A percentile compares a stretch with the other conserved stretches of the same genome.
Conservation (phyloP, 2,329 filamentous ascomycete genomes). For the Colletotrichum tofieldiae region DNA sequence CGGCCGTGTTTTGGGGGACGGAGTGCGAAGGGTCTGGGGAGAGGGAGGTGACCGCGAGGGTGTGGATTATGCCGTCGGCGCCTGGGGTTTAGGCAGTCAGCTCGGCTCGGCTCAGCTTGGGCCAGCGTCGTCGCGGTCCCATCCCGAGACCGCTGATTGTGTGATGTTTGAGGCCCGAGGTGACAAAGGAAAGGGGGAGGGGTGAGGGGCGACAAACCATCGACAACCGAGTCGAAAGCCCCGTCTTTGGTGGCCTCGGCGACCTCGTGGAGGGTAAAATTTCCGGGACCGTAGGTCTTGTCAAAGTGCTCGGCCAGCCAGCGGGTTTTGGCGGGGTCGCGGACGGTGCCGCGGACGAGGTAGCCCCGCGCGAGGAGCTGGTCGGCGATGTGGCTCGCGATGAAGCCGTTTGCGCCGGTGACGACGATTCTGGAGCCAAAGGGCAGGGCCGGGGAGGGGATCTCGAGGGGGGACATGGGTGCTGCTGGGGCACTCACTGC, state of each 20-base stretch:
- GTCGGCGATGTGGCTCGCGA: constrained; percentile 57
- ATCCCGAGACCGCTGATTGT: constrained; percentile 41
- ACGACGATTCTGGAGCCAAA: constrained; percentile 50
- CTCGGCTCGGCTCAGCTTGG: too few species aligned
- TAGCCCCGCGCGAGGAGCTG: constrained; percentile 55
- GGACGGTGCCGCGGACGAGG: constrained; percentile 58
- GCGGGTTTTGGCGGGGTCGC: constrained; percentile 48
- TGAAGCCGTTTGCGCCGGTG: constrained; percentile 61
- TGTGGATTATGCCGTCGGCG: too few species aligned
- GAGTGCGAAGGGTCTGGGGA: too few species aligned
- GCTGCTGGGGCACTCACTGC: not conserved
- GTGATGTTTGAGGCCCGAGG: constrained; percentile 49
- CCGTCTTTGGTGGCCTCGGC: constrained; percentile 51
- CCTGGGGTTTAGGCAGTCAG: too few species aligned
- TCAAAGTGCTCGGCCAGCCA: constrained; percentile 51
- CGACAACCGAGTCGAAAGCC: constrained; percentile 48
- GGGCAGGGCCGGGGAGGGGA: not conserved
- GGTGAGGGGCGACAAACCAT: constrained; percentile 43
- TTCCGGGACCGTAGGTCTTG: constrained; percentile 51
- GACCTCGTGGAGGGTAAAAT: constrained; percentile 53
- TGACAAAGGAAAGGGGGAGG: not conserved
- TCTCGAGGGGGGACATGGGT: not conserved
- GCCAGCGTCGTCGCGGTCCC: too few species aligned
- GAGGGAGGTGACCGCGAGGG: too few species aligned
- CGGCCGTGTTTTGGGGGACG: too few species aligned